Percentiles rank a stretch among this genome's conserved stretches.
These are phyloP conservation scores for Rhodomyrtus tomentosa DNA, from an alignment of 345 rosid species.

Conservation along the genomic window DNA sequence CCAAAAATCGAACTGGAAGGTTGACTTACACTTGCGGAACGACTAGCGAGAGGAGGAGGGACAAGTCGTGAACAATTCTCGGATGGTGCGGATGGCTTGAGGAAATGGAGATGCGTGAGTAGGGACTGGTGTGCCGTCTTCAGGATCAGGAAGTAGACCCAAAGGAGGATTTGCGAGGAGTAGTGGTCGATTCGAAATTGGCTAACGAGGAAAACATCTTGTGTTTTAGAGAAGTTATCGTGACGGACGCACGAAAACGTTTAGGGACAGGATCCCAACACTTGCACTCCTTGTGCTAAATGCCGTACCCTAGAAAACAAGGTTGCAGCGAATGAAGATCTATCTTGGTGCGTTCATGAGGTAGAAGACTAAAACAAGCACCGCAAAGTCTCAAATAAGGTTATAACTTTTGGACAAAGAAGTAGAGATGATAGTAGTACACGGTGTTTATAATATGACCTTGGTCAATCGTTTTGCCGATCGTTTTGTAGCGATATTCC, in stretches of 20 bases:
- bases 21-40: neutral
- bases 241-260: neutral
- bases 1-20: neutral
- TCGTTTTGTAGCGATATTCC: neutral
- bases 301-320: neutral
- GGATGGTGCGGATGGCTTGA: too few relatives aligned
- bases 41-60: neutral
- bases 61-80: too few relatives aligned
- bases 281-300: neutral
- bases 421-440: neutral
- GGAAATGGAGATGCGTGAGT: neutral
- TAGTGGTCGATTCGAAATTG: neutral
- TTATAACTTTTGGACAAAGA: neutral
- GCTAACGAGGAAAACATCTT: neutral
- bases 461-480: neutral
- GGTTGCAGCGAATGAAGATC: neutral
- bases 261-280: neutral
- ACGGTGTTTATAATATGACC: neutral
- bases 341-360: neutral
- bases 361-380: neutral
- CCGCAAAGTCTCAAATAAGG: neutral
- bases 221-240: neutral
- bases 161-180: neutral
- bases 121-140: neutral
- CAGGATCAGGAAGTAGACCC: neutral